phyloP scores from a whole-genome alignment of 306 rosid genomes.

The Dryas alaskensis region DNA sequence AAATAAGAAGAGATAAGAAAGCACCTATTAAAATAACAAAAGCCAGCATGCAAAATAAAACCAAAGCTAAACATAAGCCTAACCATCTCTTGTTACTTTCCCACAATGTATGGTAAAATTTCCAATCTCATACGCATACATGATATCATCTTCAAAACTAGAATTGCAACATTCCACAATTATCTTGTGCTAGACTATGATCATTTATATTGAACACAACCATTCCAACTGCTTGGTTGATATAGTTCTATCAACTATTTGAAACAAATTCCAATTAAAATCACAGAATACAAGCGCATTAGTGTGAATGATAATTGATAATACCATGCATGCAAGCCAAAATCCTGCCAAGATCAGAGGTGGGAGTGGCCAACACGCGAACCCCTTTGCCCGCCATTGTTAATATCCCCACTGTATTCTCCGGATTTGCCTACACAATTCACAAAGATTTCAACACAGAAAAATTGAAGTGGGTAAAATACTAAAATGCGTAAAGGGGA shows the following conservation, averaged over 20 bases:
- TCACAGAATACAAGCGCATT: background rate
- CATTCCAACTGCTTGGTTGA: background rate
- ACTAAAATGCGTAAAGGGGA: background rate
- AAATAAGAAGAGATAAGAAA: background rate
- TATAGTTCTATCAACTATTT: background rate
- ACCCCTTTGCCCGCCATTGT: constrained; percentile 83
- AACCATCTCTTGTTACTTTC: background rate
- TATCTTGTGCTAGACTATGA: background rate
- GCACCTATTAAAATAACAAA: background rate
- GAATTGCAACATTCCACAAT: background rate
- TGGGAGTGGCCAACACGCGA: constrained; percentile 49
- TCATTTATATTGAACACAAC: background rate
- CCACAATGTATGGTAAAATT: background rate
- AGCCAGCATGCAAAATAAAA: background rate
- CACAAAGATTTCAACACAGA: constrained; percentile 12
- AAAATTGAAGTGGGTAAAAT: background rate
- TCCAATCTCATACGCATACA: background rate
- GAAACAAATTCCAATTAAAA: background rate
- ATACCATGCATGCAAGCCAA: constrained; percentile 79
- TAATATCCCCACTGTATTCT: constrained; percentile 74
- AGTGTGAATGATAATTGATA: background rate
- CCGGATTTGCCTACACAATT: constrained; percentile 59
- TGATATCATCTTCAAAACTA: background rate
- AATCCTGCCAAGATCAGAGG: constrained; percentile 48
- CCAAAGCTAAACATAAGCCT: background rate